These are phyloP conservation scores for Microsporum ferrugineum DNA, from an alignment of 2,329 filamentous ascomycete genomes.

Conservation along the genomic window DNA sequence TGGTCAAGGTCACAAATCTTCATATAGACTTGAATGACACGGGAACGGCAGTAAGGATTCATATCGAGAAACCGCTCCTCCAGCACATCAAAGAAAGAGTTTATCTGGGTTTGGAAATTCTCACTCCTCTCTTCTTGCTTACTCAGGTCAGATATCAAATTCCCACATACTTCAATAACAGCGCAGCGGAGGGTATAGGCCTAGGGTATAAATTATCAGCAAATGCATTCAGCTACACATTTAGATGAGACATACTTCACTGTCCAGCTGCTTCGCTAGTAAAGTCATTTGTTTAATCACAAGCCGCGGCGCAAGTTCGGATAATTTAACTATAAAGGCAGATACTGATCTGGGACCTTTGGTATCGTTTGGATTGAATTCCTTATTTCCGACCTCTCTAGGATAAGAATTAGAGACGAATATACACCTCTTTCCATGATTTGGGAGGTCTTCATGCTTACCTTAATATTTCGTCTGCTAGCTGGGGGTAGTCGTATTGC, in stretches of 20 bases:
- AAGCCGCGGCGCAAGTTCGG: constrained; percentile 76
- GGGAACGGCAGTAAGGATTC: constrained; percentile 89
- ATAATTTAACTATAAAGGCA: constrained; percentile 82
- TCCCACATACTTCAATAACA: constrained; percentile 92
- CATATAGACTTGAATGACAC: constrained; percentile 85
- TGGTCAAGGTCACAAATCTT: constrained; percentile 89
- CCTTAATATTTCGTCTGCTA: constrained; percentile 81
- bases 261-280: constrained; percentile 87
- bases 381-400: constrained; percentile 87
- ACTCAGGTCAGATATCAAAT: constrained; percentile 81
- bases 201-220: constrained; percentile 28
- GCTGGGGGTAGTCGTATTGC: constrained; percentile 93
- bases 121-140: constrained; percentile 84
- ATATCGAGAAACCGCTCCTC: constrained; percentile 93
- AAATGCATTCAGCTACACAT: background rate
- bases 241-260: constrained; percentile 51
- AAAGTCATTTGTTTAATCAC: constrained; percentile 98
- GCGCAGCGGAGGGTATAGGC: constrained; percentile 90
- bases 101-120: constrained; percentile 87
- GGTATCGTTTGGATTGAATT: constrained; percentile 94
- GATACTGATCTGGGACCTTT: constrained; percentile 94
- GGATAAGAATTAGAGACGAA: constrained; percentile 15
- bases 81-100: constrained; percentile 91
- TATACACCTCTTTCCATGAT: background rate
- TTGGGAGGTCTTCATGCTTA: constrained; percentile 16